Evolutionary conservation across 257 asterid species (phyloP), one percentile per base, ranked within the genome.

Genomic region (Verbascum thapsus): DNA sequence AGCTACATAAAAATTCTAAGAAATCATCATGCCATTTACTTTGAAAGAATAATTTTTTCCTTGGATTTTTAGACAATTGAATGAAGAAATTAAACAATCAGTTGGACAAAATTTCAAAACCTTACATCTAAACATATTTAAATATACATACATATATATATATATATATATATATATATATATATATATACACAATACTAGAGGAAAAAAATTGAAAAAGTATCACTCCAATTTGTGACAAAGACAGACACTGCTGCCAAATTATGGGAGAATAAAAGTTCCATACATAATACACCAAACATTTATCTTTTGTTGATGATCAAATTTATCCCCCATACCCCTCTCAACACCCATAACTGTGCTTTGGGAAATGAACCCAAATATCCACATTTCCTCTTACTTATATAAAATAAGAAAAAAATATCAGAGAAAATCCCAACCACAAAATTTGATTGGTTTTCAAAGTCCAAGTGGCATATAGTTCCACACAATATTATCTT

Each of bases 401-500:
- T 2, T 26, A 26, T 26, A 26, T 42, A 30, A 7, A 37, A 42
- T 22, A 40, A 32, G 53, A 7, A n/a, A 67, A 63, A 50, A 63
- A 69, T 62, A 71, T 68, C 76, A 50, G 11, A 82, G 67, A 78
- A 81, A 85, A 87, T 90, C 96, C 19, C 45, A 75, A 66, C 76
- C 80, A 71, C 76, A 77, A 69, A 53, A 12, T 39, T 66, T 83
- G 58, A 87, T 90, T 90, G 96, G 97, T 66, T 63, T 63, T 42
- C 40, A 3, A 34, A 15, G 44, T 80, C 77, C 73, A 83, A 1
- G 66, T 77, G 83, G 80, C 78, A 82, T 41, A 49, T 68, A 70
- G 66, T 17, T 72, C 80, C 84, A 76, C 49, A 40, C 11, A 74
- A 51, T 61, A 76, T 71, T 74, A 90, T 87, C 96, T 83, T 85